These are phyloP conservation scores for Colletotrichum tamarilloi DNA, from an alignment of 2,329 filamentous ascomycete species.

Conservation along the genomic window DNA sequence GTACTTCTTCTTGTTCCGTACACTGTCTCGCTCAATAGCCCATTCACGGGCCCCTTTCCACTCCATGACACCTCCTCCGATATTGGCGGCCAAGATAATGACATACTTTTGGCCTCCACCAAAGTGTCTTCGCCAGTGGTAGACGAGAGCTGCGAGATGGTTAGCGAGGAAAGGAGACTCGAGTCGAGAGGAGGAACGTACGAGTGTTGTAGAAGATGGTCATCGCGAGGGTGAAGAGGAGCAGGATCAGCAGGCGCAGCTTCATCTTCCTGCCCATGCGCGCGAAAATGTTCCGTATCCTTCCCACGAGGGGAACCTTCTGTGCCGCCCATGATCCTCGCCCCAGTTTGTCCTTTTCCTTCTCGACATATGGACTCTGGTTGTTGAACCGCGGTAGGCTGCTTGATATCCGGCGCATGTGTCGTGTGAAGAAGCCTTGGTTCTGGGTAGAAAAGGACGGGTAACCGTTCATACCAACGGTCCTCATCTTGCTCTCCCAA, in stretches of 20 bases:
- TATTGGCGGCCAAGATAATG: slow-evolving; percentile 91
- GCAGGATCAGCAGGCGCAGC: slow-evolving; percentile 68
- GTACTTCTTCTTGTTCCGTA: slow-evolving; percentile 95
- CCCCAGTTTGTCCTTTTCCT: slow-evolving; percentile 84
- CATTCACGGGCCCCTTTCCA: slow-evolving; percentile 98
- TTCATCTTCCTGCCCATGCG: slow-evolving; percentile 74
- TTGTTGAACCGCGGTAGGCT: slow-evolving; percentile 80
- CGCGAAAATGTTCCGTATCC: slow-evolving; percentile 56
- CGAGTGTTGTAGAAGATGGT: slow-evolving; percentile 78
- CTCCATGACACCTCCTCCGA: slow-evolving; percentile 97
- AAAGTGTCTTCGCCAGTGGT: slow-evolving; percentile 78
- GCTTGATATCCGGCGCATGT: slow-evolving; percentile 83
- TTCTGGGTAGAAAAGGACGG: slow-evolving; percentile 84
- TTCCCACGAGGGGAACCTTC: slow-evolving; percentile 58
- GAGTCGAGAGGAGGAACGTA: slow-evolving; percentile 60
- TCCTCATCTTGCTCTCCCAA: slow-evolving; percentile 87
- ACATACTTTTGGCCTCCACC: slow-evolving; percentile 93
- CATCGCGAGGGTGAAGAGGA: slow-evolving; percentile 70
- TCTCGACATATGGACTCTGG: slow-evolving; percentile 71
- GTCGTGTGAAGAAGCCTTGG: slow-evolving; percentile 87
- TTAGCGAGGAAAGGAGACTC: slow-evolving; percentile 39
- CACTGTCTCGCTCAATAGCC: slow-evolving; percentile 96
- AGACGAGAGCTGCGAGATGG: slow-evolving; percentile 57
- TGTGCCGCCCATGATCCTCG: slow-evolving; percentile 65
- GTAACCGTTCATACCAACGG: slow-evolving; percentile 78